Conservation (phyloP, 495 filamentous ascomycete genomes). For the Trichoderma gamsii region DNA sequence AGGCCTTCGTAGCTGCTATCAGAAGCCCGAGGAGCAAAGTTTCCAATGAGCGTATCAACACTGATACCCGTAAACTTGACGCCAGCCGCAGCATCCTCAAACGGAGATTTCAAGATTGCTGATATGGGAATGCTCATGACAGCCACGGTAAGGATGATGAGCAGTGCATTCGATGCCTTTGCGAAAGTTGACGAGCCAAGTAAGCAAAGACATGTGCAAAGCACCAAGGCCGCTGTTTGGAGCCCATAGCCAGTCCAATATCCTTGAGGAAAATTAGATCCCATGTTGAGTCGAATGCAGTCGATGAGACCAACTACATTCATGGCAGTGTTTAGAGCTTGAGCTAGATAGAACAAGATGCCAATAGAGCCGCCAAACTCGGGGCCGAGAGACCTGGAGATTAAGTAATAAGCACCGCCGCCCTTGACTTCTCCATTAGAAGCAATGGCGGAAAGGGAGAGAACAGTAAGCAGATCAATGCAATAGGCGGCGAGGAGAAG, state of each 20-base stretch:
- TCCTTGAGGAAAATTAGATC: slow-evolving; percentile 61
- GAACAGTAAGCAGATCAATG: slow-evolving; percentile 76
- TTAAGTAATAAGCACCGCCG: slow-evolving; percentile 84
- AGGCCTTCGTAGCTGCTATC: slow-evolving; percentile 44
- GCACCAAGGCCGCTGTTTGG: slow-evolving; percentile 61
- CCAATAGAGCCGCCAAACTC: slow-evolving; percentile 92
- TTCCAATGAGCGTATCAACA: slow-evolving; percentile 59
- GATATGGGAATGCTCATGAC: slow-evolving; percentile 81
- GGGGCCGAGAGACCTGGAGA: slow-evolving; percentile 77
- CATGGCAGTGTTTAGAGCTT: slow-evolving; percentile 80
- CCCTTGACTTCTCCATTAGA: slow-evolving; percentile 86
- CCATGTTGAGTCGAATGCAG: slow-evolving; percentile 74
- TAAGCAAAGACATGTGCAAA: slow-evolving; percentile 73
- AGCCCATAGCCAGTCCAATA: slow-evolving; percentile 76
- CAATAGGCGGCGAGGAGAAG: slow-evolving; percentile 66
- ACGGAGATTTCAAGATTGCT: slow-evolving; percentile 59
- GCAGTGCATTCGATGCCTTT: slow-evolving; percentile 71
- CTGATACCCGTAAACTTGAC: slow-evolving; percentile 75
- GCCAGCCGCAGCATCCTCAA: slow-evolving; percentile 51
- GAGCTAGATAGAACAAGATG: slow-evolving; percentile 80
- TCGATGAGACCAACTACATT: slow-evolving; percentile 85
- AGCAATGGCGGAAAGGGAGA: slow-evolving; percentile 83
- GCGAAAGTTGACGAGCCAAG: slow-evolving; percentile 77
- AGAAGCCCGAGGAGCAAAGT: slow-evolving; percentile 55
- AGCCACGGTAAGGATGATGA: slow-evolving; percentile 64